Base-by-base conservation (phyloP, 768 basidiomycete species). In the Termitomyces sp. region DNA sequence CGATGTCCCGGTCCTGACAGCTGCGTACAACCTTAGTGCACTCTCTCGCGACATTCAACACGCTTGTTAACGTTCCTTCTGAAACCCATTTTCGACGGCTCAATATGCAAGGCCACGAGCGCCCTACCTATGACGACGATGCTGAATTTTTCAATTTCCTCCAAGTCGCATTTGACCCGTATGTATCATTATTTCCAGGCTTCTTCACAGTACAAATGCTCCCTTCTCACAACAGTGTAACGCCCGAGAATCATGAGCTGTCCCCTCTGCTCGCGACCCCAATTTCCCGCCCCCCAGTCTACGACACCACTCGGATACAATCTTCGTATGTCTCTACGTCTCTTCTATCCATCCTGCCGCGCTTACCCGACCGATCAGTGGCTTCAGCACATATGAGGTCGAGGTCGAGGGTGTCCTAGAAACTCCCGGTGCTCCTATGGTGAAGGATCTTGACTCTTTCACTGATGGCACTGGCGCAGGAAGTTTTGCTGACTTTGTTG, bases 381-480 rank as follows among this genome's bases (percentile, higher is more conserved):
- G 55, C 30, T 43, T 58, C 54, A 50, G 35, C 16, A 61, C 58
- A 54, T 56, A 57, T 6, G 50, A 59, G 23, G 20, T 57, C 14
- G 50, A 59, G 23, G 20, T 57, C 14, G 26, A 40, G 33, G 57
- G 54, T 33, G 38, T 48, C 46, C 66, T 75, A 55, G 62, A 68
- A 56, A 64, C 71, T 38, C 77, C 80, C 18, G 73, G 69, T 4
- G 80, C 84, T 32, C 84, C 83, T 10, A 66, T 75, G 59, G 64
- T 85, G 65, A 83, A 80, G 69, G 84, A 85, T 66, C 67, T 78
- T 35, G 83, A 84, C 61, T 79, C 81, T 56, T 85, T 85, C 72
- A 82, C 82, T n/a, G 82, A 84, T 50, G 83, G 83, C 35, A 82
- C 80, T 9, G 77, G 75, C 16, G 69, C 71, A 58, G 82, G 83